Conservation (phyloP, 2,329 filamentous ascomycete species). For the Shiraia sp. region DNA sequence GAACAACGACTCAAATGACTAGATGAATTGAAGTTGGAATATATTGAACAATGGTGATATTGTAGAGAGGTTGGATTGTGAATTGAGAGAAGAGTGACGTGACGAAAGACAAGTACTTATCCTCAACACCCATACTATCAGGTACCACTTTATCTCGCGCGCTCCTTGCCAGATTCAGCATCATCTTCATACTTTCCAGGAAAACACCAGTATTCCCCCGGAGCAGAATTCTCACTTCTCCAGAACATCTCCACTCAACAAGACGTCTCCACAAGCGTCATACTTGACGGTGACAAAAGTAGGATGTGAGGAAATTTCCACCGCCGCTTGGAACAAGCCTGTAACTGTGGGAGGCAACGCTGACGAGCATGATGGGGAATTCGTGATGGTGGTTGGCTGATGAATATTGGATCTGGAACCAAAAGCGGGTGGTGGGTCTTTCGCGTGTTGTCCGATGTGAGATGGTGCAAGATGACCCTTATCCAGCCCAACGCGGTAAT, state of each 20-base stretch:
- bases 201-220: slow-evolving; percentile 27
- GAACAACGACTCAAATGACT: background rate
- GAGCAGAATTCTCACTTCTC: slow-evolving; percentile 21
- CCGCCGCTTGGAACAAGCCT: slow-evolving; percentile 23
- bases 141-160: slow-evolving; percentile 5
- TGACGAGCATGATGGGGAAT: slow-evolving; percentile 12
- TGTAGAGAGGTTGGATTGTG: slow-evolving; percentile 6
- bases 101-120: slow-evolving; percentile 27
- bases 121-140: slow-evolving; percentile 9
- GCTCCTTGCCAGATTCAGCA: slow-evolving; percentile 9
- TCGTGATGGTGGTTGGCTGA: slow-evolving; percentile 29
- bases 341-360: slow-evolving; percentile 23
- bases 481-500: slow-evolving; percentile 24
- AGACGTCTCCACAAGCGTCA: slow-evolving; percentile 15
- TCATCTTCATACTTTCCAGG: slow-evolving; percentile 13
- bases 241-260: slow-evolving; percentile 22
- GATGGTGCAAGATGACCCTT: slow-evolving; percentile 14
- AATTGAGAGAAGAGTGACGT: slow-evolving; percentile 2
- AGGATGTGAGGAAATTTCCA: slow-evolving; percentile 32
- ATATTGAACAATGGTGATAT: slow-evolving; percentile 1
- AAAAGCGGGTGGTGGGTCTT: slow-evolving; percentile 16
- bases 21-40: background rate
- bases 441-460: slow-evolving; percentile 8
- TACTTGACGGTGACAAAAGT: slow-evolving; percentile 12
- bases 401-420: slow-evolving; percentile 16